Evolutionary conservation across 2,329 filamentous ascomycete genomes (phyloP), one percentile per base, ranked within the genome.

Genomic region (Xylaria sp.): DNA sequence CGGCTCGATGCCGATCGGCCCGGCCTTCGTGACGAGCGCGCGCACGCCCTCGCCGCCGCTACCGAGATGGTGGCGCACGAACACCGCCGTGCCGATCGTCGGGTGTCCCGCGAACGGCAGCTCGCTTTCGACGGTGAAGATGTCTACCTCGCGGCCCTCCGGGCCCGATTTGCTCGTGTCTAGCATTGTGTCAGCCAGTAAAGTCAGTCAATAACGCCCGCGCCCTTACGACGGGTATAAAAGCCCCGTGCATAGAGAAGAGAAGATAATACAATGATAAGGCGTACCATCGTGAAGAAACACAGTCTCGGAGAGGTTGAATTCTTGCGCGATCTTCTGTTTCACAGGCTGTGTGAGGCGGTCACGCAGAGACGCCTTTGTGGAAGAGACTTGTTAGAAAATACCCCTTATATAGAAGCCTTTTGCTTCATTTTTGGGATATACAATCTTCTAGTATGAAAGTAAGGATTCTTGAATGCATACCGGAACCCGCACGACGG

Each of bases 31-130:
- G 50, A 83, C 72, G 27, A 90, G 78, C 7, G 80, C 82, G 55
- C 70, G 64, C 85, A 78, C 59, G 30, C 24, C 60, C 39, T 83
- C 77, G 80, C 85, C 68, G 80, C 80, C 67, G 48, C 27, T 34
- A 14, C 42, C 53, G 32, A 76, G 60, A 57, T 79, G 73, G 27
- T 76, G 65, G 19, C 84, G 80, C 17, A 87, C 81, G 69, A 84
- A 84, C 74, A 84, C 82, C 42, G 86, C 83, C 3, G 85, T 81
- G 59, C 89, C 89, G 67, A 90, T 83, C 56, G 87, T 86, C 0
- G 89, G 88, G 78, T 90, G 88, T 2, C 88, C 88, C 3, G 88
- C 88, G 71, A 90, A 90, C 21, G 87, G 85, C 19, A 90, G 78
- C 77, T 90, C 88, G 39, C 79, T 75, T 8, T 79, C 75, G 50